Conservation (phyloP, 2,329 filamentous ascomycete species). For the Fusarium papillatum region DNA sequence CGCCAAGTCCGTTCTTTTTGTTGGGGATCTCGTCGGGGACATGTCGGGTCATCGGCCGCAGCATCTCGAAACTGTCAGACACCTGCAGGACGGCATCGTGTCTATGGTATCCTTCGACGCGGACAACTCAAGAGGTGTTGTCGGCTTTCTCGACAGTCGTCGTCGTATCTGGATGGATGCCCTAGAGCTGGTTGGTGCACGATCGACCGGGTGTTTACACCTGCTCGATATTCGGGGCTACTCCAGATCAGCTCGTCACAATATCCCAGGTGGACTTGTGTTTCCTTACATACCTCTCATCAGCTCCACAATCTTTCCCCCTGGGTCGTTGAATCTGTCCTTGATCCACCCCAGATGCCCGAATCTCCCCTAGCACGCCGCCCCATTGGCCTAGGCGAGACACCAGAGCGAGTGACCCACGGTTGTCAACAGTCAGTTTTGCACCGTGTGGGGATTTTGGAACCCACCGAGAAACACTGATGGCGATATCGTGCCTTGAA, state of each 20-base stretch:
- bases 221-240: slow-evolving; percentile 23
- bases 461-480: slow-evolving; percentile 27
- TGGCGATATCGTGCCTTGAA: slow-evolving; percentile 43
- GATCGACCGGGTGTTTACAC: slow-evolving; percentile 22
- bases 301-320: slow-evolving; percentile 42
- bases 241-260: slow-evolving; percentile 20
- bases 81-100: not conserved
- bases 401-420: slow-evolving; percentile 34
- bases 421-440: slow-evolving; percentile 44
- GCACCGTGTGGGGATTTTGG: slow-evolving; percentile 49
- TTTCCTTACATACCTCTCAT: slow-evolving; percentile 45
- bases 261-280: slow-evolving; percentile 37
- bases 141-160: not conserved
- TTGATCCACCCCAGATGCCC: slow-evolving; percentile 36
- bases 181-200: slow-evolving; percentile 1
- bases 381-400: slow-evolving; percentile 39
- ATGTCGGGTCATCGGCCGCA: not conserved
- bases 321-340: slow-evolving; percentile 32
- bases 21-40: not conserved
- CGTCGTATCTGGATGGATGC: not conserved
- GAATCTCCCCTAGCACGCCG: slow-evolving; percentile 19
- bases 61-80: not conserved
- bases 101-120: not conserved
- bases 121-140: not conserved
- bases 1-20: slow-evolving; percentile 1